Evolutionary conservation across 108 stramenopile species (phyloP).

Genomic region (Craspedostauros australis): DNA sequence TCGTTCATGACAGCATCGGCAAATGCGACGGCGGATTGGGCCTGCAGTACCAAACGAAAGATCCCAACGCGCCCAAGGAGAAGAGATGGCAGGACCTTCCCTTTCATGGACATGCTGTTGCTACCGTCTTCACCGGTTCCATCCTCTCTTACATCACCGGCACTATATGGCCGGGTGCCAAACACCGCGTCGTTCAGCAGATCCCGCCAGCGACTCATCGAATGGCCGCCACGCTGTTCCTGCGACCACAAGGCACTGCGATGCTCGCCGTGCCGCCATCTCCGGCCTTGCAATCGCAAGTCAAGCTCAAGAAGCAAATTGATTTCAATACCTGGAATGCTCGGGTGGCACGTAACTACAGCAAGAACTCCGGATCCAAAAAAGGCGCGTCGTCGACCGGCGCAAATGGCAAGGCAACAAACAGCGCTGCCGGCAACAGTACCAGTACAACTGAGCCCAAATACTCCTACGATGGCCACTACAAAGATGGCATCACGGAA

Average conservation of each 20-base stretch:
- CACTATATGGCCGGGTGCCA: constrained; percentile 45
- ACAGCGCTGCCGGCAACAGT: too few species aligned
- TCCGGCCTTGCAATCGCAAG: constrained; percentile 8
- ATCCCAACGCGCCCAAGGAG: background rate
- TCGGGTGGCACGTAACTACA: constrained; percentile 20
- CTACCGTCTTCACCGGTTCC: constrained; percentile 69
- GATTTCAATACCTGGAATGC: constrained; percentile 19
- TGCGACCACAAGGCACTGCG: constrained; percentile 52
- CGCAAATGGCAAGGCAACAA: too few species aligned
- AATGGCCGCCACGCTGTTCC: constrained; percentile 73
- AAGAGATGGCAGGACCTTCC: constrained; percentile 46
- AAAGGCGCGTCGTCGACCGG: too few species aligned
- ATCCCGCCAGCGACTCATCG: constrained; percentile 2
- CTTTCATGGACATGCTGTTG: constrained; percentile 61
- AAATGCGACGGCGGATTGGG: constrained; percentile 41
- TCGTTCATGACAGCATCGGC: constrained; percentile 53
- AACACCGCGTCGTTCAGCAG: constrained; percentile 55
- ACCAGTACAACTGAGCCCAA: too few species aligned
- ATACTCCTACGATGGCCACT: too few species aligned
- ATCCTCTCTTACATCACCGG: constrained; percentile 60
- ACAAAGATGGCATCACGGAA: too few species aligned
- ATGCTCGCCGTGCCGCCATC: constrained; percentile 40
- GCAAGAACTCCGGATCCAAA: constrained; percentile 6
- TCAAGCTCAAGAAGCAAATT: constrained; percentile 7
- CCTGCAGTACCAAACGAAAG: constrained; percentile 24